Evolutionary conservation across 192 early-diverging fungal species (phyloP).

Genomic region (Diversispora eburnea): DNA sequence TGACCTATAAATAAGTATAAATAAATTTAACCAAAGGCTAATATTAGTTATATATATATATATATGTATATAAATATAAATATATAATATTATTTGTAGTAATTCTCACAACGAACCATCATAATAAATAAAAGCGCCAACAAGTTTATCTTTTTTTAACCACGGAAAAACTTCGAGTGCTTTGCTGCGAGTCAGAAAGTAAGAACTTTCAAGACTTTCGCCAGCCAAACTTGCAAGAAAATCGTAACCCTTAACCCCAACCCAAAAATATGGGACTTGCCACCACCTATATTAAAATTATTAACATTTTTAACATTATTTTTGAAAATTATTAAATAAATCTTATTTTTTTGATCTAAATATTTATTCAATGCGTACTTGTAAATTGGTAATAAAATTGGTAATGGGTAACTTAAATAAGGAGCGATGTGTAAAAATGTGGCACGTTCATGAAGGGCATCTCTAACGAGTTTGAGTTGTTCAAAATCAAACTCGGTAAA

Average conservation of each 20-base stretch:
- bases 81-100: background rate
- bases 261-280: slow-evolving; percentile 97
- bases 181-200: slow-evolving; percentile 79
- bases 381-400: slow-evolving; percentile 94
- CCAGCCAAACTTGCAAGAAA: slow-evolving; percentile 67
- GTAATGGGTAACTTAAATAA: slow-evolving; percentile 86
- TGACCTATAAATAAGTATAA: slow-evolving; percentile 52
- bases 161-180: slow-evolving; percentile 95
- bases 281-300: slow-evolving; percentile 64
- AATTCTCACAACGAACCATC: slow-evolving; percentile 57
- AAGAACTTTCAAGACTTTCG: slow-evolving; percentile 75
- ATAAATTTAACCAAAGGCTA: background rate
- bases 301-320: background rate
- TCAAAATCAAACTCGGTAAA: slow-evolving; percentile 91
- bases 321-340: background rate
- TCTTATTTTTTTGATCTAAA: background rate
- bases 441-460: slow-evolving; percentile 93
- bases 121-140: slow-evolving; percentile 95
- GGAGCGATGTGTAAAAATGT: slow-evolving; percentile 96
- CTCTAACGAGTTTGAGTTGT: slow-evolving; percentile 93
- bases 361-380: slow-evolving; percentile 47
- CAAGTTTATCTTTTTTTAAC: slow-evolving; percentile 82
- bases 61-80: background rate
- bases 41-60: background rate
- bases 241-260: slow-evolving; percentile 91